Conservation (phyloP, 352 stramenopile genomes). For the Phytophthora palmivora region DNA sequence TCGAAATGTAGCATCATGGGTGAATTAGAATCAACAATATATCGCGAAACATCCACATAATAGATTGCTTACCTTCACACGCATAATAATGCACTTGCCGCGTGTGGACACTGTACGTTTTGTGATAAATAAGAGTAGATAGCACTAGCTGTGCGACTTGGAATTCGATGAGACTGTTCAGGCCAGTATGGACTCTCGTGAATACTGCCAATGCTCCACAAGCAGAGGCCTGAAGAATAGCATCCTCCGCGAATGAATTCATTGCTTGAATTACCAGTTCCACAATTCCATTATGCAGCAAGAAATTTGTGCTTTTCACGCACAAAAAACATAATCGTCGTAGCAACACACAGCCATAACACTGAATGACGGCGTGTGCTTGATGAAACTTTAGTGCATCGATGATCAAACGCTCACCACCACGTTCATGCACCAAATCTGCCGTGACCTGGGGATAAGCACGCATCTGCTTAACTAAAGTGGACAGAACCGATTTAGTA, state of each 20-base stretch:
- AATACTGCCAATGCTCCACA: constrained; percentile 83
- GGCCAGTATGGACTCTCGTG: constrained; percentile 56
- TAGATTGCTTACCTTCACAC: constrained; percentile 58
- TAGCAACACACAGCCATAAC: constrained; percentile 80
- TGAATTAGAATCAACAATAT: background rate
- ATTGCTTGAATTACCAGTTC: constrained; percentile 64
- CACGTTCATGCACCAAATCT: constrained; percentile 53
- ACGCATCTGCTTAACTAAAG: constrained; percentile 84
- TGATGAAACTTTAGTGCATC: constrained; percentile 64
- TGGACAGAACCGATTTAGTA: constrained; percentile 70
- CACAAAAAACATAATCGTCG: constrained; percentile 80
- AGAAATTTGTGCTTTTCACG: constrained; percentile 59
- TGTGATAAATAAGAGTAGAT: constrained; percentile 76
- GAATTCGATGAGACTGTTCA: constrained; percentile 60
- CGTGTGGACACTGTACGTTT: constrained; percentile 84
- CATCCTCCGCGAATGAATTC: constrained; percentile 73
- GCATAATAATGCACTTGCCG: constrained; percentile 87
- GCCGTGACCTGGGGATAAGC: constrained; percentile 70
- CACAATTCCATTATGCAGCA: constrained; percentile 61
- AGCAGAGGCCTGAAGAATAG: constrained; percentile 79
- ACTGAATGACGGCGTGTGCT: constrained; percentile 79
- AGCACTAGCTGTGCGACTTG: constrained; percentile 69
- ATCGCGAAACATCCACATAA: background rate
- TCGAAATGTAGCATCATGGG: background rate
- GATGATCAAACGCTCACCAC: constrained; percentile 62